A percentile compares a stretch with the other conserved stretches of the same genome.
phyloP scores from a whole-genome alignment of 306 rosid genomes.

The Inga laurina region DNA sequence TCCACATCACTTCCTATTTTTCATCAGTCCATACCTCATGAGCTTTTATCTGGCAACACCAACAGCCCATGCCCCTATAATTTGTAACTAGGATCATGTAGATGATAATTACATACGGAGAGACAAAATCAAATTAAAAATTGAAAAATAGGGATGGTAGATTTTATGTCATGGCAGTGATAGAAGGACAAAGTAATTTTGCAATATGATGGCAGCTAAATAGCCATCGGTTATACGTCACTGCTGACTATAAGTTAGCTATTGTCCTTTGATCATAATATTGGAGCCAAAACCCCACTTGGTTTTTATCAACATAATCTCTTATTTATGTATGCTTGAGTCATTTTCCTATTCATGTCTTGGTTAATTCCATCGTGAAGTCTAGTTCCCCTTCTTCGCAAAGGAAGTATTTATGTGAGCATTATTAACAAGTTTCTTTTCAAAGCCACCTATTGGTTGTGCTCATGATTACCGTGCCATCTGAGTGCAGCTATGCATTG shows the following conservation, averaged over 20 bases:
- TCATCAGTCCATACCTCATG: background rate
- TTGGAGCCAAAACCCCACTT: background rate
- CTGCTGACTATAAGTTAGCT: background rate
- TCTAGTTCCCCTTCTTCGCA: slow-evolving; percentile 10
- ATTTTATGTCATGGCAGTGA: background rate
- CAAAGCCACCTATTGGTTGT: slow-evolving; percentile 10
- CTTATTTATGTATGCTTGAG: background rate
- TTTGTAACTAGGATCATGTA: background rate
- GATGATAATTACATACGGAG: background rate
- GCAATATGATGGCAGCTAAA: background rate
- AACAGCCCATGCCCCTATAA: background rate
- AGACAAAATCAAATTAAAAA: background rate
- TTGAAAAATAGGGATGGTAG: background rate
- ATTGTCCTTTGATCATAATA: background rate
- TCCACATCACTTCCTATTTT: background rate
- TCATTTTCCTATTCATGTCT: slow-evolving; percentile 6
- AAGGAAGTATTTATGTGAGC: slow-evolving; percentile 6
- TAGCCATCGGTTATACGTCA: background rate
- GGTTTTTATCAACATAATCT: background rate
- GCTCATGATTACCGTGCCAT: slow-evolving; percentile 27
- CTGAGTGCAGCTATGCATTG: slow-evolving; percentile 82
- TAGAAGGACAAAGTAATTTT: background rate
- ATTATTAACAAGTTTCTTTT: slow-evolving; percentile 22
- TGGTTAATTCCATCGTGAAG: background rate
- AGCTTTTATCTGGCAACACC: slow-evolving; percentile 10